Evolutionary conservation across 2,329 filamentous ascomycete genomes (phyloP).

Genomic region (Parastagonospora avenae): DNA sequence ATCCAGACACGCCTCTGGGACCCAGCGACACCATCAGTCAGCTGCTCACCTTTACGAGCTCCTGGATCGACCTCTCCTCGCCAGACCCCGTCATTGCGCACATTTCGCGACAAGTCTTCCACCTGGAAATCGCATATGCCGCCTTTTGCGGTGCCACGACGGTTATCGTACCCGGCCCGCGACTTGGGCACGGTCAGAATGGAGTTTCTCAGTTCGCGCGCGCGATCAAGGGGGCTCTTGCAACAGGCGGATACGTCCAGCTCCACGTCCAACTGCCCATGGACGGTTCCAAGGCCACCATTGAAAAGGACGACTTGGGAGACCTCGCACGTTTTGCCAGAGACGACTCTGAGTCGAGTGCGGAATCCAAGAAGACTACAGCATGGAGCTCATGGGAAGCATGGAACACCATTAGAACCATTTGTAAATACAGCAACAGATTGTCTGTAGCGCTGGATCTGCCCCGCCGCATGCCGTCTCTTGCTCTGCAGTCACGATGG

Average conservation of each 20-base stretch:
- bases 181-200: constrained; percentile 62
- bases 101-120: constrained; percentile 86
- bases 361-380: constrained; percentile 48
- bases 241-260: constrained; percentile 75
- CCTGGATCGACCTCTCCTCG: constrained; percentile 91
- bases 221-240: constrained; percentile 79
- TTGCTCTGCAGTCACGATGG: constrained; percentile 64
- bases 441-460: constrained; percentile 71
- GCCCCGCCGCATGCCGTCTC: constrained; percentile 63
- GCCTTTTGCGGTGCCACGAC: constrained; percentile 91
- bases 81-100: constrained; percentile 80
- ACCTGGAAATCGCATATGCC: constrained; percentile 90
- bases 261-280: constrained; percentile 83
- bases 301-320: constrained; percentile 58
- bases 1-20: constrained; percentile 76
- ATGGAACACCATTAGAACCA: constrained; percentile 84
- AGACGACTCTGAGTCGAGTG: constrained; percentile 43
- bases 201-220: constrained; percentile 77
- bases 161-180: constrained; percentile 80
- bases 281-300: constrained; percentile 71
- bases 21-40: constrained; percentile 73
- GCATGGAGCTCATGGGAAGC: constrained; percentile 84
- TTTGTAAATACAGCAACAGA: constrained; percentile 83
- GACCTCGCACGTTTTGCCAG: constrained; percentile 58
- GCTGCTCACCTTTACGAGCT: constrained; percentile 78